A percentile compares a stretch with the other conserved stretches of the same genome.
phyloP scores from a whole-genome alignment of 805 yeast genomes.

The Nakazawaea wyomingensis region DNA sequence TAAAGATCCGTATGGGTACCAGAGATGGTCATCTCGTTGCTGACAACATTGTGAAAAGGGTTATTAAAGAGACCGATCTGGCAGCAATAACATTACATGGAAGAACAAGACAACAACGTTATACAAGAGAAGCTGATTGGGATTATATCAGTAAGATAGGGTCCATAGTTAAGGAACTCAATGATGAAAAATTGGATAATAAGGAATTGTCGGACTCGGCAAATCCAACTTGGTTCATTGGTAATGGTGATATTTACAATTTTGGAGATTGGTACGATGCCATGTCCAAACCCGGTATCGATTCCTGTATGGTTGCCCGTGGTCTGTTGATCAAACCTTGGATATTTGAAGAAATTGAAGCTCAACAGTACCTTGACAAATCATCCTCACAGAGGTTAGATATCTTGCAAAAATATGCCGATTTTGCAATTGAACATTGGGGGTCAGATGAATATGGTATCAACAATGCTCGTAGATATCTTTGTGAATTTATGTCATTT shows the following conservation, averaged over 20 bases:
- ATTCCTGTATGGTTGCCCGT: slow-evolving; percentile 95
- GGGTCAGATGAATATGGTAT: slow-evolving; percentile 96
- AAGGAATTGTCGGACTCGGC: slow-evolving; percentile 49
- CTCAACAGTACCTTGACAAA: slow-evolving; percentile 86
- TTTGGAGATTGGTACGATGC: slow-evolving; percentile 85
- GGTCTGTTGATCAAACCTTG: slow-evolving; percentile 98
- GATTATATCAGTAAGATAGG: slow-evolving; percentile 76
- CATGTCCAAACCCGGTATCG: slow-evolving; percentile 61
- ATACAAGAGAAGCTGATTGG: slow-evolving; percentile 92
- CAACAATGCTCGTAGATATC: slow-evolving; percentile 76
- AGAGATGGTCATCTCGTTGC: slow-evolving; percentile 86
- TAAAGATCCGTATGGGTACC: slow-evolving; percentile 89
- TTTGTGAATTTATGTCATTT: slow-evolving; percentile 93
- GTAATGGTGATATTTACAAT: slow-evolving; percentile 90
- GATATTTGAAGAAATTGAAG: slow-evolving; percentile 94
- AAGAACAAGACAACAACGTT: slow-evolving; percentile 92
- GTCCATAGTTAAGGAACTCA: slow-evolving; percentile 53
- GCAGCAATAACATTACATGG: slow-evolving; percentile 95
- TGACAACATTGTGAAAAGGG: slow-evolving; percentile 61
- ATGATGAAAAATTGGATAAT: slow-evolving; percentile 49
- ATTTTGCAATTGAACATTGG: slow-evolving; percentile 92
- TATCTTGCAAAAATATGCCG: slow-evolving; percentile 60
- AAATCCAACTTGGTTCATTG: slow-evolving; percentile 75
- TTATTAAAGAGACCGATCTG: slow-evolving; percentile 73
- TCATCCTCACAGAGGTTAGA: slow-evolving; percentile 85